Percentiles rank a stretch among this genome's conserved stretches.
Conservation (phyloP, 345 rosid species). For the Citrus hindsii region DNA sequence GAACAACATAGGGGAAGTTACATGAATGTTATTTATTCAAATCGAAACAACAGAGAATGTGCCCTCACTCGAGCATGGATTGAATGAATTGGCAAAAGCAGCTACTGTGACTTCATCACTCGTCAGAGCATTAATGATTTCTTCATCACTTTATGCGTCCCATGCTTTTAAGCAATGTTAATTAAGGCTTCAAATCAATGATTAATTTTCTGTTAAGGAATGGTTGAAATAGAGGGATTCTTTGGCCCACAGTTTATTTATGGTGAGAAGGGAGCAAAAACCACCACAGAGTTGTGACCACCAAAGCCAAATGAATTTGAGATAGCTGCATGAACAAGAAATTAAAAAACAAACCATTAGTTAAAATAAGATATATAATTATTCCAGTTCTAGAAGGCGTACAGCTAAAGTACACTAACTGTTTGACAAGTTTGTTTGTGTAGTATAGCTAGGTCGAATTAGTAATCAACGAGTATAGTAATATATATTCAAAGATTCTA, state of each 20-base stretch:
- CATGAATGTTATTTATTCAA: neutral
- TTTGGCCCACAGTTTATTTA: constrained; percentile 10
- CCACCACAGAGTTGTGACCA: constrained; percentile 68
- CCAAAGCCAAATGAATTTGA: constrained; percentile 69
- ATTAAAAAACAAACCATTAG: neutral
- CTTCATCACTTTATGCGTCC: neutral
- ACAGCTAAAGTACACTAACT: neutral
- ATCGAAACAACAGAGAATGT: neutral
- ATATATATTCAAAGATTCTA: neutral
- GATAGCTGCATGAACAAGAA: constrained; percentile 35
- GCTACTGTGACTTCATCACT: neutral
- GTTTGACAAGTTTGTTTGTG: neutral
- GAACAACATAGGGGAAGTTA: neutral
- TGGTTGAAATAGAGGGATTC: neutral
- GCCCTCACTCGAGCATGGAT: neutral
- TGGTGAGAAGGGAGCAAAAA: constrained; percentile 51
- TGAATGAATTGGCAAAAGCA: neutral
- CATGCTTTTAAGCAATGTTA: neutral
- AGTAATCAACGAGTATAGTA: no score
- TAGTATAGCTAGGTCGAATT: neutral
- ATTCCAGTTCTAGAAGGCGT: neutral
- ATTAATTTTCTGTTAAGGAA: neutral
- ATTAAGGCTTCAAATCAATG: neutral
- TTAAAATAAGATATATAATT: neutral
- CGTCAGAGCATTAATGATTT: neutral